Conservation (phyloP, 1,284 basidiomycete genomes). For the Cryptococcus sp. region DNA sequence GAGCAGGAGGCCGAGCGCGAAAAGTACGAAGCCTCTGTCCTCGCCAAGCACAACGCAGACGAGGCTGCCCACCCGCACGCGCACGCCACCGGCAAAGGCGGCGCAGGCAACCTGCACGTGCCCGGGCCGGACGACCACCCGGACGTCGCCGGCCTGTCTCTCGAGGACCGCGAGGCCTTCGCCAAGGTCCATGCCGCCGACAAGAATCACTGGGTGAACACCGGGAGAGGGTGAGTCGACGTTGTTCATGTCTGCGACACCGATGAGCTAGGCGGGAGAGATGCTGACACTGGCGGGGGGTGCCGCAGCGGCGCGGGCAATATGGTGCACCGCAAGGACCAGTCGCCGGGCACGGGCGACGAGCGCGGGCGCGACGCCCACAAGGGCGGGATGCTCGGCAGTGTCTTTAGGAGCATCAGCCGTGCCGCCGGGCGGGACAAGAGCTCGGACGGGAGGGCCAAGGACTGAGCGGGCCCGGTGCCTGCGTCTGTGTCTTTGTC, state of each 20-base stretch:
- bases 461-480: too few relatives aligned
- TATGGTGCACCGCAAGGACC: conserved; percentile 14
- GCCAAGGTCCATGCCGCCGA: conserved; percentile 37
- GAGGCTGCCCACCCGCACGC: conserved; percentile 37
- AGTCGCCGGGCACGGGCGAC: conserved; percentile 20
- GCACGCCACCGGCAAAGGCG: conserved; percentile 38
- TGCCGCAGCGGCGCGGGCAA: conserved; percentile 42
- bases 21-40: conserved; percentile 36
- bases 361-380: conserved; percentile 16
- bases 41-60: conserved; percentile 34
- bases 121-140: conserved; percentile 17
- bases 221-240: conserved; percentile 40
- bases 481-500: too few relatives aligned
- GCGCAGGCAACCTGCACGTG: conserved; percentile 39
- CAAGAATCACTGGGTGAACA: conserved; percentile 17
- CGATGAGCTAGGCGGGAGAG: too few relatives aligned
- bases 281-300: background rate
- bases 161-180: conserved; percentile 41
- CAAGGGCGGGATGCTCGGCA: conserved; percentile 42
- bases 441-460: conserved; percentile 3
- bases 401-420: conserved; percentile 43
- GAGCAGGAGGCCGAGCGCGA: conserved; percentile 22
- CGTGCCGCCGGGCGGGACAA: conserved; percentile 39
- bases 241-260: background rate
- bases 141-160: conserved; percentile 34